Base-by-base conservation (phyloP, 2,329 filamentous ascomycete species). In the Pseudocercospora crystallina region DNA sequence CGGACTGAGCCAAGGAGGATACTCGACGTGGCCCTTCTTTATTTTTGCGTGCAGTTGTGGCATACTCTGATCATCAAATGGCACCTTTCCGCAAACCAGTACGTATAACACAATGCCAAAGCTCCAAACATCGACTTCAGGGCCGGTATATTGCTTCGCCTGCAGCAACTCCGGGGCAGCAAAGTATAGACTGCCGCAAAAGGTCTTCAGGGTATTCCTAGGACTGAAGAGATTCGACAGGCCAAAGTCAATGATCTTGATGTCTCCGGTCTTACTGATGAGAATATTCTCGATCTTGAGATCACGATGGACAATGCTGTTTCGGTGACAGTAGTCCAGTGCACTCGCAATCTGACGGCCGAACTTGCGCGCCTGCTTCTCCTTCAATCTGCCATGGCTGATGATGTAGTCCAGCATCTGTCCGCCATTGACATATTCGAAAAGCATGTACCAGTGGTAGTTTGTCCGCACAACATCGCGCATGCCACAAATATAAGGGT, bases 391-490 rank as follows among this genome's bases (percentile, higher is more conserved):
- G 51, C 92, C 94, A 66, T 99, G 94, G 3, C 91, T 96, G 68
- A 99, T 99, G 70, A 99, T 99, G 73, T 97, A 99, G 75, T 99
- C 94, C 55, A 99, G 84, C 94, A 99, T 97, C 74, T 99, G 94
- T 13, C 94, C 94, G 41, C 94, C 94, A 67, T 99, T 96, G 71
- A 99, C 94, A 70, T 94, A 96, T 74, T 99, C 94, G 67, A 96
- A 99, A 44, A 99, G 84, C 94, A 99, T 99, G 73, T 99, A 99
- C 94, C 94, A 99, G 72, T 99, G 94, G 69, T 96, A 94, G 65
- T 94, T 92, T 43, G 94, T 97, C 51, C 91, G 86, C 49, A 97
- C 87, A 20, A 96, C 90, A 73, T 99, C 94, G 59, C 90, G 85
- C 80, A 99, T 88, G 52, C 89, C 90, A 69, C 94, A 97, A 51